These are phyloP conservation scores for Amphirosellinia nigrospora DNA, from an alignment of 495 filamentous ascomycete species.

Conservation along the genomic window DNA sequence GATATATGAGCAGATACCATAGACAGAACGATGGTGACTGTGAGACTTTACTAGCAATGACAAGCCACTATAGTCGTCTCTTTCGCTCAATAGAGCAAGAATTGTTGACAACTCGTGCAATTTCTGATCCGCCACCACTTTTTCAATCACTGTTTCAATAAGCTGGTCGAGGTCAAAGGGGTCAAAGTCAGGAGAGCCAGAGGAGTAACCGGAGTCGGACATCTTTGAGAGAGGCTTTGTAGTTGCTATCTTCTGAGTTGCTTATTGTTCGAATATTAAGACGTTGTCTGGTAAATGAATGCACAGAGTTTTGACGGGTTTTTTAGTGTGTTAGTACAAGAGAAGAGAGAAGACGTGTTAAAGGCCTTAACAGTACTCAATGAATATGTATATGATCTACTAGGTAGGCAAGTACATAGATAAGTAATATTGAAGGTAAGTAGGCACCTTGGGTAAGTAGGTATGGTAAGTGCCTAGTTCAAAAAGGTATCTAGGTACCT, in stretches of 20 bases:
- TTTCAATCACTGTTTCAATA: background rate
- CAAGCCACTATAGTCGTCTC: rapidly evolving
- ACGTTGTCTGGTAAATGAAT: background rate
- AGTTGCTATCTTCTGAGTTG: background rate
- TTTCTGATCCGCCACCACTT: background rate
- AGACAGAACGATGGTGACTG: background rate
- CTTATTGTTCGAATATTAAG: background rate
- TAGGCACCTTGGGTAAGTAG: too few relatives aligned
- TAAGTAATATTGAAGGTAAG: too few relatives aligned
- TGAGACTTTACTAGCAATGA: background rate
- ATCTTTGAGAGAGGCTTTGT: background rate
- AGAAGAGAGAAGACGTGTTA: background rate
- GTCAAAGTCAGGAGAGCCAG: background rate
- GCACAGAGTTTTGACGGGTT: background rate
- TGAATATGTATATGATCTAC: too few relatives aligned
- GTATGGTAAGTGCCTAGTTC: too few relatives aligned
- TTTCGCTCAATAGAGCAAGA: background rate
- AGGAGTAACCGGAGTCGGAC: too few relatives aligned
- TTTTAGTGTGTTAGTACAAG: background rate
- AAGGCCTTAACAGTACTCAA: too few relatives aligned
- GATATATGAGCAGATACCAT: background rate
- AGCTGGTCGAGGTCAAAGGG: background rate
- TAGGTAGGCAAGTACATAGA: too few relatives aligned
- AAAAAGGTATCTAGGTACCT: background rate
- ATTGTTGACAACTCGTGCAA: background rate